phyloP scores from a whole-genome alignment of 306 rosid species.

The Astragalus glycyphyllos region DNA sequence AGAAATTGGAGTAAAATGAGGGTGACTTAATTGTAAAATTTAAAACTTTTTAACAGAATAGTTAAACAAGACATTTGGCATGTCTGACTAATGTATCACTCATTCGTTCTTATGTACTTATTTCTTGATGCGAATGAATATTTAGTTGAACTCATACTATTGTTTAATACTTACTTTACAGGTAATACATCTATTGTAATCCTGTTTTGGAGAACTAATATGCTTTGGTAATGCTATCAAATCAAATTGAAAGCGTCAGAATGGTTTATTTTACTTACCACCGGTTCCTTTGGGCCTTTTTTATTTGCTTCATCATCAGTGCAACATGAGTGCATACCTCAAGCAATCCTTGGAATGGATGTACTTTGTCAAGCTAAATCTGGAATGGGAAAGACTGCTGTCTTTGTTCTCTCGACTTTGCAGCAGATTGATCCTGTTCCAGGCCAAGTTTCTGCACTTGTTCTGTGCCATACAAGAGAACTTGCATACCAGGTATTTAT shows the following conservation, averaged over 20 bases:
- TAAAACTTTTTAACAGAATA: not conserved
- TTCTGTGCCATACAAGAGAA: constrained; percentile 95
- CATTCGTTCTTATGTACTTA: too few relatives aligned
- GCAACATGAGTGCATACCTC: constrained; percentile 99
- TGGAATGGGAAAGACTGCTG: constrained; percentile 99
- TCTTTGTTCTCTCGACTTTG: constrained; percentile 88
- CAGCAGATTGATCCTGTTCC: constrained; percentile 99
- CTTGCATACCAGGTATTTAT: constrained; percentile 87
- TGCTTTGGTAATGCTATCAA: constrained; percentile 71
- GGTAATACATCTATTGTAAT: constrained; percentile 76
- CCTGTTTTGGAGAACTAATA: constrained; percentile 73
- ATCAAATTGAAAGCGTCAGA: constrained; percentile 61
- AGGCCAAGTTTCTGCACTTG: constrained; percentile 96
- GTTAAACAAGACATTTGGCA: not conserved
- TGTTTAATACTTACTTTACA: constrained; percentile 50
- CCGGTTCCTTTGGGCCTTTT: constrained; percentile 68
- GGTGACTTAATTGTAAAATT: not conserved
- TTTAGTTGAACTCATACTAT: not conserved
- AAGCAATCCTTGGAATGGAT: constrained; percentile 99
- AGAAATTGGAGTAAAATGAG: not conserved
- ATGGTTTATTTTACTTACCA: constrained; percentile 79
- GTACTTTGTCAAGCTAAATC: constrained; percentile 99
- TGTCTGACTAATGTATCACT: too few relatives aligned
- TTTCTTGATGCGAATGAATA: not conserved
- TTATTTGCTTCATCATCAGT: constrained; percentile 93